Evolutionary conservation across 257 asterid species (phyloP).

Genomic region (Ophiorrhiza pumila): DNA sequence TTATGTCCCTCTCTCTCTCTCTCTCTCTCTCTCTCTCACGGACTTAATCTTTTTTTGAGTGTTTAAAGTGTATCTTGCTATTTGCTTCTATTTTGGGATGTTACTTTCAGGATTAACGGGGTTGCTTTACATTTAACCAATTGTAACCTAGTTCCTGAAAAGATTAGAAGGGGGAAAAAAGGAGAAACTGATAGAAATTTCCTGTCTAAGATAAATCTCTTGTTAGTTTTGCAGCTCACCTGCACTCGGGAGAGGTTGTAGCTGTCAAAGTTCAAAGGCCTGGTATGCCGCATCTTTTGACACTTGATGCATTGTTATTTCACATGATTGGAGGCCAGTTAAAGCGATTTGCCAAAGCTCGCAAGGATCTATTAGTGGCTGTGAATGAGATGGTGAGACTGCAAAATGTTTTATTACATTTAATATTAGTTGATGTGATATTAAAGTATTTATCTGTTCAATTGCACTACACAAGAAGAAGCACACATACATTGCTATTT

Average conservation of each 20-base stretch:
- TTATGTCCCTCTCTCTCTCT: too few species aligned
- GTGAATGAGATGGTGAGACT: slow-evolving; percentile 94
- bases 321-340: slow-evolving; percentile 97
- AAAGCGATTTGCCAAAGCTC: slow-evolving; percentile 97
- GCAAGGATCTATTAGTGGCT: slow-evolving; percentile 87
- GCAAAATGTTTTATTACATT: slow-evolving; percentile 17
- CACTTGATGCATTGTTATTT: slow-evolving; percentile 89
- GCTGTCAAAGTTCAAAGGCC: slow-evolving; percentile 99
- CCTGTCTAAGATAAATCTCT: slow-evolving; percentile 8
- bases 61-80: background rate
- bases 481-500: background rate
- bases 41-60: background rate
- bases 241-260: slow-evolving; percentile 97
- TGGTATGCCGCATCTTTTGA: slow-evolving; percentile 78
- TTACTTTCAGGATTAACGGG: background rate
- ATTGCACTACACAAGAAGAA: background rate
- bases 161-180: background rate
- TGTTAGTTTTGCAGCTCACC: slow-evolving; percentile 91
- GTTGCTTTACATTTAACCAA: background rate
- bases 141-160: background rate
- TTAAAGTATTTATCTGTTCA: background rate
- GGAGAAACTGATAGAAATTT: background rate
- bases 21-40: background rate
- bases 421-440: background rate
- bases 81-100: background rate